Conservation (phyloP, 495 filamentous ascomycete genomes). For the Tuber aestivum region DNA sequence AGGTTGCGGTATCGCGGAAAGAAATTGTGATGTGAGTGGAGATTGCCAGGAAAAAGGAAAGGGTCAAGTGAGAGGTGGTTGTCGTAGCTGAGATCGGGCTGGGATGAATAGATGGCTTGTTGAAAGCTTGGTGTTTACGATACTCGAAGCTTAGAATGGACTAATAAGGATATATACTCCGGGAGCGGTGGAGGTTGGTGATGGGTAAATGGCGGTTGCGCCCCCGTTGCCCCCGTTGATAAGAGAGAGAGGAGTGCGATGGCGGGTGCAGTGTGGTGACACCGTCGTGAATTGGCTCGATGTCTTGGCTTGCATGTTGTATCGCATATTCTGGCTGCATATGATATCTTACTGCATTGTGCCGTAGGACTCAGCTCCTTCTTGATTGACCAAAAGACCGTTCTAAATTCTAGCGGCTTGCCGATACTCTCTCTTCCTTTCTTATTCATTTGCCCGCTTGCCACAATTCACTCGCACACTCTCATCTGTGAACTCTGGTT, state of each 20-base stretch:
- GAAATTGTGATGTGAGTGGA: not conserved
- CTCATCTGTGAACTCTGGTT: not conserved
- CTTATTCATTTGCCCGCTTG: not conserved
- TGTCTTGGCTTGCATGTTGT: not conserved
- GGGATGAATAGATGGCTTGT: not conserved
- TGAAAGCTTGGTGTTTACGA: slow-evolving; percentile 1
- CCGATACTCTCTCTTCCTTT: not conserved
- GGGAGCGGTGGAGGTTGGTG: not conserved
- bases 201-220: not conserved
- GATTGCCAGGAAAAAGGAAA: not conserved
- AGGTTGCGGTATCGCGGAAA: not conserved
- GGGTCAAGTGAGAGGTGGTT: not conserved
- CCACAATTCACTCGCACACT: not conserved
- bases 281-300: not conserved
- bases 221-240: too few species aligned
- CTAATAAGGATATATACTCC: not conserved
- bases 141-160: not conserved
- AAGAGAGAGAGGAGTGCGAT: not conserved
- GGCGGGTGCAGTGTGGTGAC: not conserved
- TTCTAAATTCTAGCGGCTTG: not conserved
- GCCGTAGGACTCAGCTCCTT: not conserved
- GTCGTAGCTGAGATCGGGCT: not conserved
- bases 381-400: not conserved
- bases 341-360: not conserved
- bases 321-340: not conserved